Evolutionary conservation across 1,284 basidiomycete species (phyloP).

Genomic region (Rhodotorula sp.): DNA sequence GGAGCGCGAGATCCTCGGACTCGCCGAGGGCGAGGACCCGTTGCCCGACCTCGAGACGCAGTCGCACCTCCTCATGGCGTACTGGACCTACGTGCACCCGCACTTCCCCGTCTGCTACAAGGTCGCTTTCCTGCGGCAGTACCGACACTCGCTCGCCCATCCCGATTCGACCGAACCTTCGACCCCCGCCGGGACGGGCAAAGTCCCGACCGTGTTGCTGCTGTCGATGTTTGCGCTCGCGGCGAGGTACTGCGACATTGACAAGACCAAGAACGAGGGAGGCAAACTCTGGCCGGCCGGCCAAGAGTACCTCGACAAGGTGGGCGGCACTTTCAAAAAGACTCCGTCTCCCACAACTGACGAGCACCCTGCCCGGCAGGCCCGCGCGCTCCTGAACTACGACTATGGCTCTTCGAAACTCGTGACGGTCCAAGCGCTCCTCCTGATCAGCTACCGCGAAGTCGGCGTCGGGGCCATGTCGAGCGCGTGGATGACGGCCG

Average conservation of each 20-base stretch:
- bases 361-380: slow-evolving; percentile 44
- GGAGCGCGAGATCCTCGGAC: slow-evolving; percentile 50
- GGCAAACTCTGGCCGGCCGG: slow-evolving; percentile 73
- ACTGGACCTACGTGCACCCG: slow-evolving; percentile 75
- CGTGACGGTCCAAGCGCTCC: slow-evolving; percentile 70
- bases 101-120: slow-evolving; percentile 46
- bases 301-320: slow-evolving; percentile 64
- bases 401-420: slow-evolving; percentile 65
- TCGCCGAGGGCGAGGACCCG: slow-evolving; percentile 44
- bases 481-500: slow-evolving; percentile 75
- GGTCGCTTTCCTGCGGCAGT: slow-evolving; percentile 63
- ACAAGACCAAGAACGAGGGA: slow-evolving; percentile 53
- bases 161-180: slow-evolving; percentile 44
- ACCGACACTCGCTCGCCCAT: slow-evolving; percentile 45
- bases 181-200: slow-evolving; percentile 37
- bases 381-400: slow-evolving; percentile 69
- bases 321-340: not conserved
- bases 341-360: too few species aligned
- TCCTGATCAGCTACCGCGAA: slow-evolving; percentile 77
- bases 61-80: slow-evolving; percentile 67
- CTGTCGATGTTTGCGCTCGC: slow-evolving; percentile 75
- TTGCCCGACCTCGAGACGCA: slow-evolving; percentile 58
- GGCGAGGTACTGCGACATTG: slow-evolving; percentile 60
- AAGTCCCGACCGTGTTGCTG: slow-evolving; percentile 65
- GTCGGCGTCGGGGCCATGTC: slow-evolving; percentile 84